Conservation (phyloP, 2,329 filamentous ascomycete species). For the Pestalotiopsis fici region DNA sequence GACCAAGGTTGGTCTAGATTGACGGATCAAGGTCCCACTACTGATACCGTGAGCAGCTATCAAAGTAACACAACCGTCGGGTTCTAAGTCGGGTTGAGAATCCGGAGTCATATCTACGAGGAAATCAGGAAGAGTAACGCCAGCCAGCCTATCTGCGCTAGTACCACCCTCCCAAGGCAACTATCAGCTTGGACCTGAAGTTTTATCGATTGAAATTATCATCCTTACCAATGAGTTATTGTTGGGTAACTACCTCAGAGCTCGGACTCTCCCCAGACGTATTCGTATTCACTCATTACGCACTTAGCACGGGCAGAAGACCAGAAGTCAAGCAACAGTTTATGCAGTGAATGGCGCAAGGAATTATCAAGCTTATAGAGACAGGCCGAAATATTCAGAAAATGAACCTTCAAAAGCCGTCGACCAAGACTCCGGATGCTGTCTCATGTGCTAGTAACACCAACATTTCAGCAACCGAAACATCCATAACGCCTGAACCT, state of each 20-base stretch:
- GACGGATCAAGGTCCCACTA: background rate
- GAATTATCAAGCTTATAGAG: background rate
- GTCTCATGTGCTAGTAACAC: constrained; percentile 26
- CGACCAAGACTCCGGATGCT: background rate
- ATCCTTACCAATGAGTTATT: background rate
- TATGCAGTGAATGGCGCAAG: background rate
- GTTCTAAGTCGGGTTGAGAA: background rate
- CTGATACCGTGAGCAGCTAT: background rate
- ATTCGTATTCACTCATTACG: background rate
- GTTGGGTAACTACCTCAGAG: background rate
- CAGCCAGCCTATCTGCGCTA: background rate
- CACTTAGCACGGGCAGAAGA: background rate
- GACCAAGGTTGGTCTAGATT: background rate
- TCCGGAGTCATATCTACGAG: background rate
- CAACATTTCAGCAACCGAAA: constrained; percentile 28
- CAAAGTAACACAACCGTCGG: background rate
- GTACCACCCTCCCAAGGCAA: background rate
- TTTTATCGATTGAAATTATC: background rate
- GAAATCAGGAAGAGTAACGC: background rate
- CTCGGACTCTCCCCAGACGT: background rate
- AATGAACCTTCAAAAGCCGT: background rate
- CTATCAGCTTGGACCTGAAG: background rate
- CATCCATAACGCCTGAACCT: constrained; percentile 32
- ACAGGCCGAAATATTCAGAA: background rate
- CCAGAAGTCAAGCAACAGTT: background rate